Evolutionary conservation across 805 yeast species (phyloP), one percentile per base, ranked within the genome.

Genomic region (Teunomyces funiuensis): DNA sequence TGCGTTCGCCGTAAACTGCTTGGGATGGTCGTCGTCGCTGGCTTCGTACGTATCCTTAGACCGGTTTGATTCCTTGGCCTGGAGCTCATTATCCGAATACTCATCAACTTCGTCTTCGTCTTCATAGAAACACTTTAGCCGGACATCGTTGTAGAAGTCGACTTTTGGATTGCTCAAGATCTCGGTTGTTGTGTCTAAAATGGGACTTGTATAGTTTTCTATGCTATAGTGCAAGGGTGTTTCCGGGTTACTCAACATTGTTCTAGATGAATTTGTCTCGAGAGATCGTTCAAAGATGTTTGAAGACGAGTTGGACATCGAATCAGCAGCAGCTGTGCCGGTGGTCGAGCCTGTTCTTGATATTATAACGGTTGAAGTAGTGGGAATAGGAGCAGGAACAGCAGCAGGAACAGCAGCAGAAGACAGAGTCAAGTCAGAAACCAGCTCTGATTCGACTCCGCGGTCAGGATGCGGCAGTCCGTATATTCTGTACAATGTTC

Each of bases 141-240:
- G 51, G 20, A 63, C 63, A 28, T 52, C 43, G 22, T 55, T 49
- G 31, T 41, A 42, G 27, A 52, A 39, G 37, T 56, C 57, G 4
- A 60, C 45, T 5, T 50, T 39, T 9, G 69, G 67, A 38, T 63
- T 52, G 31, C 51, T 46, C 13, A 62, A 40, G 20, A 62, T 54
- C 41, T 63, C 66, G 0, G 67, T 50, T 15, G 68, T 57, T 29
- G 57, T 47, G 44, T 62, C 67, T 33, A 64, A 46, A 8, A 59
- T 58, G 6, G 69, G 69, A 13, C 58, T 57, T 10, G 56, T 51
- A 38, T 41, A 63, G 41, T 64, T 61, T 34, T 63, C 68, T 8
- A 53, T 50, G 36, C 50, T 57, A 45, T 51, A 58, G 40, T 57
- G 65, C 6, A 48, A 36, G 7, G 65, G 63, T 5, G 41, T 48